Evolutionary conservation across 768 basidiomycete species (phyloP).

Genomic region (Serendipita sp.): DNA sequence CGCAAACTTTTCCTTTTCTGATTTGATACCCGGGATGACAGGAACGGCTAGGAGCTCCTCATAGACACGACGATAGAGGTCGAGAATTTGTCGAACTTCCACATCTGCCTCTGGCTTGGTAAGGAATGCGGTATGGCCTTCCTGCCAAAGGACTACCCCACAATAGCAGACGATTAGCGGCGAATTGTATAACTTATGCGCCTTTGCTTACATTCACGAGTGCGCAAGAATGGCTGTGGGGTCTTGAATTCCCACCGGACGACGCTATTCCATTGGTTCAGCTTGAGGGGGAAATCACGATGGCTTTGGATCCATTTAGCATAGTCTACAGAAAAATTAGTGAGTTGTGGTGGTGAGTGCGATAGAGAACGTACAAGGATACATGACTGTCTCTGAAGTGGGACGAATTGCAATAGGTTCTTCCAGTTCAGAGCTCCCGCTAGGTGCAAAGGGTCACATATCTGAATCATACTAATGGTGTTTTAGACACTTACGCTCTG

Average conservation of each 20-base stretch:
- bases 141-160: slow-evolving; percentile 76
- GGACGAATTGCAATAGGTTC: slow-evolving; percentile 97
- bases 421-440: slow-evolving; percentile 83
- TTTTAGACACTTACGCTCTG: slow-evolving; percentile 48
- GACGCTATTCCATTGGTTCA: slow-evolving; percentile 99
- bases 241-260: slow-evolving; percentile 99
- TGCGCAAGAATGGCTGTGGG: slow-evolving; percentile 97
- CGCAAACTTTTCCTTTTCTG: slow-evolving; percentile 98
- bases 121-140: slow-evolving; percentile 92
- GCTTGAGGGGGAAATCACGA: slow-evolving; percentile 89
- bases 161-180: background rate
- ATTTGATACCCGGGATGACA: slow-evolving; percentile 92
- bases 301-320: slow-evolving; percentile 98
- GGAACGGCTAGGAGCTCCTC: slow-evolving; percentile 96
- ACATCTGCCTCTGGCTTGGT: slow-evolving; percentile 78
- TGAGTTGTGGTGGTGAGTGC: background rate
- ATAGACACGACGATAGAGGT: slow-evolving; percentile 88
- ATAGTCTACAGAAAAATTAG: slow-evolving; percentile 44
- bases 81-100: slow-evolving; percentile 88
- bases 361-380: slow-evolving; percentile 58
- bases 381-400: slow-evolving; percentile 98
- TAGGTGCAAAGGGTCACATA: slow-evolving; percentile 18
- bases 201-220: slow-evolving; percentile 54
- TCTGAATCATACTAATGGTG: background rate
- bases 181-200: background rate